Conservation (phyloP, 495 filamentous ascomycete species). For the Hamigera avellanea region DNA sequence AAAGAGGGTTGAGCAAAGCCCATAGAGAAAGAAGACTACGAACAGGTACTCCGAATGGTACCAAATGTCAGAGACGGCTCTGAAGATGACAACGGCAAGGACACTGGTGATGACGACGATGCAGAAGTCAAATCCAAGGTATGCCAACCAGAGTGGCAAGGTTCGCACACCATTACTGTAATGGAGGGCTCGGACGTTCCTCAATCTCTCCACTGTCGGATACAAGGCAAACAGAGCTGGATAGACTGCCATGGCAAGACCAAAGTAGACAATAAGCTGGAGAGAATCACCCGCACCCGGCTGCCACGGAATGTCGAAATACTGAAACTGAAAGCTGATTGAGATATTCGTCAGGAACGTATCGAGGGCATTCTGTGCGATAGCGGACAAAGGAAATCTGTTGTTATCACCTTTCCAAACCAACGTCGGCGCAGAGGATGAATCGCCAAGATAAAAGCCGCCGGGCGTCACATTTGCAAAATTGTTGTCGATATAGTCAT, state of each 20-base stretch:
- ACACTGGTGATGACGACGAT: conserved; percentile 50
- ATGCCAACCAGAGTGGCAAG: conserved; percentile 67
- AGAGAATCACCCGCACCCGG: conserved; percentile 57
- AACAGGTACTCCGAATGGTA: conserved; percentile 68
- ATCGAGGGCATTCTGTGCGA: conserved; percentile 63
- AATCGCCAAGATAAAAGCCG: conserved; percentile 60
- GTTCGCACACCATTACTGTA: conserved; percentile 75
- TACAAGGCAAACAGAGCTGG: conserved; percentile 83
- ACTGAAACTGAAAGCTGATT: conserved; percentile 53
- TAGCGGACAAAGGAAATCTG: conserved; percentile 42
- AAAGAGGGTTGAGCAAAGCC: conserved; percentile 54
- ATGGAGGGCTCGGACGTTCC: conserved; percentile 69
- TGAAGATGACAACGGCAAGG: conserved; percentile 49
- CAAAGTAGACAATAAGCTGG: conserved; percentile 68
- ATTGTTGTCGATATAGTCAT: conserved; percentile 44
- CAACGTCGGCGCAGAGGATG: conserved; percentile 39
- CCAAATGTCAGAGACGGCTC: conserved; percentile 50
- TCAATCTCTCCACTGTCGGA: conserved; percentile 64
- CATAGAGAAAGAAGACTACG: conserved; percentile 63
- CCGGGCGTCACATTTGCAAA: conserved; percentile 61
- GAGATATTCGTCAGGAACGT: conserved; percentile 50
- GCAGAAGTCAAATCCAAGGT: conserved; percentile 66
- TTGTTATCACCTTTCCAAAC: conserved; percentile 43
- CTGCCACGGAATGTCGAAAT: conserved; percentile 58
- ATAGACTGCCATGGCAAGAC: conserved; percentile 61